phyloP scores from a whole-genome alignment of 2,329 filamentous ascomycete species.

The Talaromyces albobiverticillius region DNA sequence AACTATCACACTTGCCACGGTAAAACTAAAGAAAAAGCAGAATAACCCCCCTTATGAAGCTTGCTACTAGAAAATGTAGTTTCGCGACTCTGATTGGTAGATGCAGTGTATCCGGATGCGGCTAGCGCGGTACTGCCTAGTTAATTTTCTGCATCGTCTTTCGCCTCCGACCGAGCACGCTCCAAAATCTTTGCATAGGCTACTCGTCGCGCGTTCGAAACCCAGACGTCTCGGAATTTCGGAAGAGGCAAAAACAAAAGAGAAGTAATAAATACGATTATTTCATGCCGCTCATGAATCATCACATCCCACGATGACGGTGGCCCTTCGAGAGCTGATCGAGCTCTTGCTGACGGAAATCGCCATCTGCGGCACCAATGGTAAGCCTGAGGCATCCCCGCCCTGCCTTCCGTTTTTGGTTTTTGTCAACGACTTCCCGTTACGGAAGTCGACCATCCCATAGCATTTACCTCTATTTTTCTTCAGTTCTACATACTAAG shows the following conservation, averaged over 20 bases:
- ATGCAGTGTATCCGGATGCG: not conserved
- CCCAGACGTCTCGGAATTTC: slow-evolving; percentile 6
- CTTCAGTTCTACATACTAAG: too few species aligned
- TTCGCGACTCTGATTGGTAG: not conserved
- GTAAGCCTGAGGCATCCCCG: slow-evolving; percentile 6
- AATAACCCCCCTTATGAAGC: too few species aligned
- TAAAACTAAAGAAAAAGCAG: too few species aligned
- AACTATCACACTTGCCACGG: too few species aligned
- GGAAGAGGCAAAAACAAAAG: not conserved
- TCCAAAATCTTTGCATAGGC: not conserved
- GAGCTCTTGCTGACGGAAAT: slow-evolving; percentile 15
- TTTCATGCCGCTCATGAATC: slow-evolving; percentile 3
- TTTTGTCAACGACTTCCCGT: not conserved
- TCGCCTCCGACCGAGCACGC: not conserved
- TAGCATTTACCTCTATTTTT: too few species aligned
- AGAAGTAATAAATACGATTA: not conserved
- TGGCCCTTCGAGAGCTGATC: slow-evolving; percentile 13
- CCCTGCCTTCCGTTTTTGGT: not conserved
- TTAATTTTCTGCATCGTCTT: too few species aligned
- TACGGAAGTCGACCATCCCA: not conserved
- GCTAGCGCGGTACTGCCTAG: not conserved
- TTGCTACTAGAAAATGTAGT: too few species aligned
- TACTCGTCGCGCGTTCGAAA: slow-evolving; percentile 14
- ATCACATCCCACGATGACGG: slow-evolving; percentile 5
- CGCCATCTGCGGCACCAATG: slow-evolving; percentile 12